Conservation (phyloP, 805 yeast genomes). For the Grigorovia transvaalensis region DNA sequence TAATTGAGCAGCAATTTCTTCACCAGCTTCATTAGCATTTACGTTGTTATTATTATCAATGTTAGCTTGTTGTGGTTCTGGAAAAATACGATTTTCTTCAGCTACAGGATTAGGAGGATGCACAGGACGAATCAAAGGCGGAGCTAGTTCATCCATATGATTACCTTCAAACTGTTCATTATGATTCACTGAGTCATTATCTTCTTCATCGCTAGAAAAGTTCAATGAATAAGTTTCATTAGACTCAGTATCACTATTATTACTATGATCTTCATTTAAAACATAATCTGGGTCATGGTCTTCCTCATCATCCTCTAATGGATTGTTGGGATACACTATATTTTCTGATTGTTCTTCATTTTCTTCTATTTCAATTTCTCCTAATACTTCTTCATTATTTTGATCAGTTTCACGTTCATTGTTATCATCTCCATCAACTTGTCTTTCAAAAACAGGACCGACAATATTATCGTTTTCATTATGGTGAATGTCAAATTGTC, state of each 20-base stretch:
- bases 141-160: slow-evolving; percentile 1
- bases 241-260: neutral
- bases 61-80: slow-evolving; percentile 3
- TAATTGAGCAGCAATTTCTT: slow-evolving; percentile 1
- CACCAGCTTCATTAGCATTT: slow-evolving; percentile 2
- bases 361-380: slow-evolving; percentile 4
- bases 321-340: neutral
- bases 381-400: slow-evolving; percentile 3
- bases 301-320: slow-evolving; percentile 17
- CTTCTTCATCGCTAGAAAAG: slow-evolving; percentile 4
- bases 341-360: slow-evolving; percentile 7
- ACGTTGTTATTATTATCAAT: neutral
- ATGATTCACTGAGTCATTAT: slow-evolving; percentile 9
- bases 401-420: slow-evolving; percentile 3
- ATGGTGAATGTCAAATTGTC: neutral
- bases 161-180: slow-evolving; percentile 2
- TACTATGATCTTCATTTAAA: slow-evolving; percentile 1
- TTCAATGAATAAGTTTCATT: slow-evolving; percentile 9
- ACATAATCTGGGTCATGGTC: slow-evolving; percentile 23
- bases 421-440: neutral
- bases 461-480: neutral
- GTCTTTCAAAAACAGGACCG: neutral
- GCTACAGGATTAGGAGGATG: neutral
- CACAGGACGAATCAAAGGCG: neutral
- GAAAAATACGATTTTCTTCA: slow-evolving; percentile 1